phyloP scores from a whole-genome alignment of 345 rosid genomes.

The Eucalyptus guilfoylei region DNA sequence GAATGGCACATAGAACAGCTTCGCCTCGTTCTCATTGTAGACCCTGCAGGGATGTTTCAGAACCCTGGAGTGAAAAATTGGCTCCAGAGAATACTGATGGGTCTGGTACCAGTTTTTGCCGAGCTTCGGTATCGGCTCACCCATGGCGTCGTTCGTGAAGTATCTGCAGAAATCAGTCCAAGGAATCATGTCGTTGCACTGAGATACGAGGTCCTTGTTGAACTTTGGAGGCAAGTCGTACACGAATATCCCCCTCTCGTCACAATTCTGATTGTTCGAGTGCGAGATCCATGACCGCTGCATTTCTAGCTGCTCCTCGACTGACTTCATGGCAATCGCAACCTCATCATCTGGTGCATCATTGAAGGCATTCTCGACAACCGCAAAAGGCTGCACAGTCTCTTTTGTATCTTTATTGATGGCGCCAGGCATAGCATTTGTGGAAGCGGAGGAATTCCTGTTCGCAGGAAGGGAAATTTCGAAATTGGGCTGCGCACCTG shows the following conservation, averaged over 20 bases:
- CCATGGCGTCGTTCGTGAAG: slow-evolving; percentile 49
- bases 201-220: slow-evolving; percentile 66
- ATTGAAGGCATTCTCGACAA: neutral
- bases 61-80: slow-evolving; percentile 58
- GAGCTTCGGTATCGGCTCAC: slow-evolving; percentile 40
- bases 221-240: slow-evolving; percentile 73
- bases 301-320: slow-evolving; percentile 27
- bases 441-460: neutral
- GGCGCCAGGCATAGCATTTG: neutral
- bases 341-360: slow-evolving; percentile 5
- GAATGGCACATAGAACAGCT: slow-evolving; percentile 74
- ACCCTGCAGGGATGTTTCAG: slow-evolving; percentile 82
- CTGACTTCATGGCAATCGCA: slow-evolving; percentile 22
- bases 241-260: slow-evolving; percentile 53
- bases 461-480: slow-evolving; percentile 17
- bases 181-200: slow-evolving; percentile 67
- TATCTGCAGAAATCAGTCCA: slow-evolving; percentile 56
- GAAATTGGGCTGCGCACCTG: slow-evolving; percentile 50
- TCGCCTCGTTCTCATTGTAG: slow-evolving; percentile 44
- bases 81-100: slow-evolving; percentile 71
- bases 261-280: slow-evolving; percentile 8
- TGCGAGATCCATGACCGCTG: slow-evolving; percentile 56
- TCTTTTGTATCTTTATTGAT: neutral
- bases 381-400: neutral
- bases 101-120: slow-evolving; percentile 64